Base-by-base conservation (phyloP, 2,329 filamentous ascomycete species). In the Arachnopeziza araneosa region DNA sequence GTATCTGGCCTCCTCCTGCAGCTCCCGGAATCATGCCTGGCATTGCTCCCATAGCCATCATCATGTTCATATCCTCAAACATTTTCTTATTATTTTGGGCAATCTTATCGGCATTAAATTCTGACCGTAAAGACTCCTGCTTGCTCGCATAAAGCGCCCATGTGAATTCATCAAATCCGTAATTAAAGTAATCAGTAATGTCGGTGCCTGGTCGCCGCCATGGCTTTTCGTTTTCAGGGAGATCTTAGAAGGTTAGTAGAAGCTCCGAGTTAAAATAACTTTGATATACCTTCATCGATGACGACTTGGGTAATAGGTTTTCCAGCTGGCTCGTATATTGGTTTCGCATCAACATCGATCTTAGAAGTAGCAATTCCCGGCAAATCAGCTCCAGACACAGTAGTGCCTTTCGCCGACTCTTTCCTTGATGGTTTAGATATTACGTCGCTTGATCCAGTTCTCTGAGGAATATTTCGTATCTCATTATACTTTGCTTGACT, bases 151-250 rank as follows among this genome's bases (percentile, higher is more conserved):
- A 99, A 57, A 93, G 84, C 6, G 93, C 90, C 95, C 95, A 99
- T 0, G 93, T 96, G 75, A 97, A 98, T 75, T 98, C 93, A 76
- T 98, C 93, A 72, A 98, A 98, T 60, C 93, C 93, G 75, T 98
- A 98, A 79, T 98, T 98, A 83, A 98, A 98, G 77, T 96, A 98
- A 74, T 99, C 95, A 61, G 90, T 95, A 58, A 96, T 85, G 70
- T 99, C 95, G 12, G 93, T 93, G 53, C 95, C 95, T 0, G 95
- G 95, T 65, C 93, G 88, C 52, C 95, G 87, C 95, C 95, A 99
- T 21, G 93, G 93, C 74, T 97, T 98, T 64, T 93, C 90, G 69
- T 92, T 91, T 8, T 90, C 87, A 48, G 85, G 82, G 22, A 93
- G 83, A 69, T 88, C 85, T 82, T 62, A 30, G 6, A 51, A 30